phyloP scores from a whole-genome alignment of 805 yeast genomes.

The Hanseniaspora jakobsenii region DNA sequence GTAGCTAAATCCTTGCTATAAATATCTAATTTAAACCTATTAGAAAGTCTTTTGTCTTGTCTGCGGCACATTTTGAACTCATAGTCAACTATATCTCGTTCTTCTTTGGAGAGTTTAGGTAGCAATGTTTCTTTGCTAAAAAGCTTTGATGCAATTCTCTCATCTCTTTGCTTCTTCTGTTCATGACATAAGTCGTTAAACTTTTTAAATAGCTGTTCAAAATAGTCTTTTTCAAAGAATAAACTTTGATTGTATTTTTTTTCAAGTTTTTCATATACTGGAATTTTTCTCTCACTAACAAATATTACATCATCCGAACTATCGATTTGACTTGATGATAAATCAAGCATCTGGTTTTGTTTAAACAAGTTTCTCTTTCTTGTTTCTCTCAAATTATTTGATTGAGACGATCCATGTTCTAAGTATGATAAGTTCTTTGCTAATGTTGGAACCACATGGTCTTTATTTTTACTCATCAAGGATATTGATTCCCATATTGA shows the following conservation, averaged over 20 bases:
- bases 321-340: slow-evolving; percentile 4
- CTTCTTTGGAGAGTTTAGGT: slow-evolving; percentile 21
- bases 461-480: too few relatives aligned
- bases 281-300: slow-evolving; percentile 23
- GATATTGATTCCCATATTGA: too few relatives aligned
- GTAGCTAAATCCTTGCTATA: slow-evolving; percentile 58
- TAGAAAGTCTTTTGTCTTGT: slow-evolving; percentile 20
- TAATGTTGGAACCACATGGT: too few relatives aligned
- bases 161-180: slow-evolving; percentile 35
- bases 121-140: slow-evolving; percentile 28
- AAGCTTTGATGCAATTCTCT: slow-evolving; percentile 34
- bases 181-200: slow-evolving; percentile 26
- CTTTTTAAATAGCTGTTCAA: slow-evolving; percentile 23
- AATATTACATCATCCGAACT: slow-evolving; percentile 24
- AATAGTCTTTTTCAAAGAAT: slow-evolving; percentile 17
- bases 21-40: slow-evolving; percentile 43
- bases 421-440: not conserved
- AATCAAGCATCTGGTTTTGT: slow-evolving; percentile 12
- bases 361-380: too few relatives aligned
- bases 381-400: too few relatives aligned
- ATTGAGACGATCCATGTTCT: not conserved
- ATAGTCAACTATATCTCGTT: slow-evolving; percentile 22
- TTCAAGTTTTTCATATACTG: slow-evolving; percentile 22
- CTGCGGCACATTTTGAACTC: slow-evolving; percentile 25
- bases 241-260: slow-evolving; percentile 16